These are phyloP conservation scores for Aspergillus haitiensis DNA, from an alignment of 495 filamentous ascomycete species.

Conservation along the genomic window DNA sequence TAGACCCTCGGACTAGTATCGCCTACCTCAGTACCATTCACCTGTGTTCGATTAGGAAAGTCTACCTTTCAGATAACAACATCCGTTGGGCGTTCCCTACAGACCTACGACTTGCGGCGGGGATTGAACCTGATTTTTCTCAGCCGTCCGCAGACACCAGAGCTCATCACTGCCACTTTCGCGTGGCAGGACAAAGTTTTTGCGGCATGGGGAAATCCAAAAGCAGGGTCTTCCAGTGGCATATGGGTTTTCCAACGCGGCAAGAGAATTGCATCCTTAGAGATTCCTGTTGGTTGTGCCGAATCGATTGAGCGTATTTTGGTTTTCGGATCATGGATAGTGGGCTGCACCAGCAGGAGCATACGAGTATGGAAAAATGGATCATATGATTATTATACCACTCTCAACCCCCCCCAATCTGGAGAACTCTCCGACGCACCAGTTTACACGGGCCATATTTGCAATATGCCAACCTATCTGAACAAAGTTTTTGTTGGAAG, in stretches of 20 bases:
- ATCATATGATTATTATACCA: constrained; percentile 88
- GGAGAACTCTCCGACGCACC: constrained; percentile 47
- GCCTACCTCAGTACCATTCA: constrained; percentile 84
- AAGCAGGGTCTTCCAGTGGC: constrained; percentile 54
- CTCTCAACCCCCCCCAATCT: constrained; percentile 54
- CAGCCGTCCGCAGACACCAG: constrained; percentile 83
- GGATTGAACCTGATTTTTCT: constrained; percentile 91
- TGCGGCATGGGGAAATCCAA: constrained; percentile 75
- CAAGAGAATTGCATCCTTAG: constrained; percentile 76
- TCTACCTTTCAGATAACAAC: constrained; percentile 97
- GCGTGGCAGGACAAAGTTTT: constrained; percentile 87
- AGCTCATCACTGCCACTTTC: constrained; percentile 76
- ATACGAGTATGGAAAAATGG: constrained; percentile 86
- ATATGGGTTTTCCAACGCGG: constrained; percentile 95
- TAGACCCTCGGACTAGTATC: constrained; percentile 93
- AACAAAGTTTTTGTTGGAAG: constrained; percentile 93
- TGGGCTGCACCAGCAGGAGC: constrained; percentile 71
- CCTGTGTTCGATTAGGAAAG: constrained; percentile 82
- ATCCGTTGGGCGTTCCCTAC: constrained; percentile 81
- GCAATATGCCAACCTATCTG: constrained; percentile 85
- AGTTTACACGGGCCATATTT: constrained; percentile 68
- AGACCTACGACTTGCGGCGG: constrained; percentile 89
- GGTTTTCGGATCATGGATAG: constrained; percentile 88
- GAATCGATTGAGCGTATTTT: constrained; percentile 75
- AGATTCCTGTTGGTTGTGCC: constrained; percentile 56